Conservation (phyloP, 2,329 filamentous ascomycete genomes). For the Triangularia verruculosa region DNA sequence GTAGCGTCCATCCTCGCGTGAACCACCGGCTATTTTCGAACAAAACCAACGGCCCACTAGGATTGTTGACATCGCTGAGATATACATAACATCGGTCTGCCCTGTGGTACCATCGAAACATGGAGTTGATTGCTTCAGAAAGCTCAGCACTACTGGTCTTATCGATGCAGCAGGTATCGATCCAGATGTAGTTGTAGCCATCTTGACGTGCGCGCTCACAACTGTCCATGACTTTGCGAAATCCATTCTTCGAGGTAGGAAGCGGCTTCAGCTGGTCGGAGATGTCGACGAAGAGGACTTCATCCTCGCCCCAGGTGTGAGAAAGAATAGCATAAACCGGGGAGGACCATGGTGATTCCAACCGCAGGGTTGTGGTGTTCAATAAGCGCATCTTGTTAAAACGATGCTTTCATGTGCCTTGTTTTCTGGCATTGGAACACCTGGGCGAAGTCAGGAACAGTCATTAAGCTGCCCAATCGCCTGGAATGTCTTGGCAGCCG, state of each 20-base stretch:
- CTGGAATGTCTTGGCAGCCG: background rate
- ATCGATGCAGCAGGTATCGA: constrained; percentile 32
- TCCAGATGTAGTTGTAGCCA: constrained; percentile 23
- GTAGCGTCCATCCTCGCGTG: constrained; percentile 25
- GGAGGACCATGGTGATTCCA: background rate
- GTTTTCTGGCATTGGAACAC: background rate
- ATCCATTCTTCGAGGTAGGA: background rate
- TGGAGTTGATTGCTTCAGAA: constrained; percentile 20
- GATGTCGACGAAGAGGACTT: constrained; percentile 1
- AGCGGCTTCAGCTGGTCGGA: background rate
- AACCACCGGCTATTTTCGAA: constrained; percentile 23
- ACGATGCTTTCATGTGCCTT: background rate
- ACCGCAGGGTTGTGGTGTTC: background rate
- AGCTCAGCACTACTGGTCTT: constrained; percentile 29
- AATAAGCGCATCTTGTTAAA: constrained; percentile 2
- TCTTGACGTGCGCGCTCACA: background rate
- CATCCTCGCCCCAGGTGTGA: constrained; percentile 8
- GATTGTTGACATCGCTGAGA: constrained; percentile 20
- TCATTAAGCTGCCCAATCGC: background rate
- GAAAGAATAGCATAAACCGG: constrained; percentile 2
- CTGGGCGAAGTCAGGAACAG: background rate
- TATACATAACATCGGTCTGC: constrained; percentile 24
- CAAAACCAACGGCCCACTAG: background rate
- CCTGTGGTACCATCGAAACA: constrained; percentile 26
- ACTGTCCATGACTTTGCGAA: background rate